Base-by-base conservation (phyloP, 768 basidiomycete species). In the Mycena alexandri region DNA sequence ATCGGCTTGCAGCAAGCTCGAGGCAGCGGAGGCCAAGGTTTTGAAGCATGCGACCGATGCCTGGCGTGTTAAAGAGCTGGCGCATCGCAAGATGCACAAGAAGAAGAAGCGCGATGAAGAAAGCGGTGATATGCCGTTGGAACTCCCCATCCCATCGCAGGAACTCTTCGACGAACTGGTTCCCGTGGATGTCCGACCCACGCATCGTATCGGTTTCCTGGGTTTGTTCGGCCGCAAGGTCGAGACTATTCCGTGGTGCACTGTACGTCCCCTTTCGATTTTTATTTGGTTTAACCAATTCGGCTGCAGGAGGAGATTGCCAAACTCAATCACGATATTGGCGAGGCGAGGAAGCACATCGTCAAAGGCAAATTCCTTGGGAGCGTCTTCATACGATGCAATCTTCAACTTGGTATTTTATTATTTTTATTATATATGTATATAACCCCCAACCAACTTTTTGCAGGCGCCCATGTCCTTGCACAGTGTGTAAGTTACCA, bases 221-320 rank as follows among this genome's bases (percentile, higher is more conserved):
- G 86, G 87, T 0, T 68, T 88, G 42, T 73, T 85, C 21, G 91
- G 91, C 25, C 67, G 79, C 36, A 90, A 90, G 73, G 89, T 91
- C 16, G 90, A 93, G 76, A 88, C 89, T 16, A 86, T 91, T 58
- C 82, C 89, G 13, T 89, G 86, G 85, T 87, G 83, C 75, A 86
- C 83, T 76, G 86, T 85, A 19, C 22, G 78, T 65, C n/a, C 38
- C 29, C 17, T 61, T 24, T 41, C 19, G 43, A 29, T 33, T 59
- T 2, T 24, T 43, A 29, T 10, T 14, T 9, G 11, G 1, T 4
- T n/a, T 61, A n/a, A 57, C 53, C 13, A 54, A 57, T 47, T 34
- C 10, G 38, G 33, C 25, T 52, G 38, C 67, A 88, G 79, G 81
- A 83, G 33, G 87, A 90, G 74, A 88, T 92, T 48, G 77, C 81